Evolutionary conservation across 345 rosid genomes (phyloP).

Genomic region (Salix exigua): DNA sequence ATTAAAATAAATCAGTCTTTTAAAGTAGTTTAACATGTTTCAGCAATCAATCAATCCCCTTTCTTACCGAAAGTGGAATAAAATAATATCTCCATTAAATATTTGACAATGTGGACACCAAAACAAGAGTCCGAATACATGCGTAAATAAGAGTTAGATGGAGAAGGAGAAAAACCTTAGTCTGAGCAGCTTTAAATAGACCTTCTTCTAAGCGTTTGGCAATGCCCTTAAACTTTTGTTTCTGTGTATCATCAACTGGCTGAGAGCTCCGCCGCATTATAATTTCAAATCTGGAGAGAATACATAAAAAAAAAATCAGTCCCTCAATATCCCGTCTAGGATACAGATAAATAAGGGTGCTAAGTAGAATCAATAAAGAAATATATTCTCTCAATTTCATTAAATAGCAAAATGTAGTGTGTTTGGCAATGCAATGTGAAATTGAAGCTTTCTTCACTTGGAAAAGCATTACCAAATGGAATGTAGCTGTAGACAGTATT

Average conservation of each 20-base stretch:
- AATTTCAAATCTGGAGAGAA: slow-evolving; percentile 40
- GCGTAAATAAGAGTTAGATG: not conserved
- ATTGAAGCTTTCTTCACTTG: no score
- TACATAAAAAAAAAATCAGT: no score
- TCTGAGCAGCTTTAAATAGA: slow-evolving; percentile 52
- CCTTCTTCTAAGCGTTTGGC: slow-evolving; percentile 89
- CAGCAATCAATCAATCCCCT: not conserved
- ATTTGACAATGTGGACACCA: not conserved
- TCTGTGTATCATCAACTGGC: slow-evolving; percentile 42
- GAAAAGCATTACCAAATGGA: not conserved
- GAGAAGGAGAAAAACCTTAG: slow-evolving; percentile 51
- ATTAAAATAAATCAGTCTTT: not conserved
- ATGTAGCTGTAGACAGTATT: no score
- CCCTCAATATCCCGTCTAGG: no score
- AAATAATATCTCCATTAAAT: no score
- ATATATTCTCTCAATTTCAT: no score
- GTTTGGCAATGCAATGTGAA: not conserved
- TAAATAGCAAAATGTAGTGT: not conserved
- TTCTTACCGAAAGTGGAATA: not conserved
- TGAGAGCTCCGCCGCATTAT: slow-evolving; percentile 50
- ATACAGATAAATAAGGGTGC: no score
- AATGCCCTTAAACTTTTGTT: slow-evolving; percentile 46
- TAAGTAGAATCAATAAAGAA: no score
- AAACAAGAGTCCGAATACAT: not conserved
- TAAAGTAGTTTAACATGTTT: not conserved